These are phyloP conservation scores for carrot (Daucus carota) DNA, from an alignment of 129 eudicot species.

Conservation along the genomic window DH1_v3.0 NC_030382.2:52650001-52650500, in stretches of 20 bases:
- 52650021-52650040: not conserved
- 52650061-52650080: not conserved
- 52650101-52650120: not conserved
- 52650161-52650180: not conserved
- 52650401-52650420: constrained; percentile 35
- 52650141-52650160: not conserved
- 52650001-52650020: not conserved
- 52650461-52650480: constrained; percentile 12
- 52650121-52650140: not conserved
- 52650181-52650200: not conserved
- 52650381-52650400: constrained; percentile 61
- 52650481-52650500: constrained; percentile 8
- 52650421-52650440: constrained; percentile 20
- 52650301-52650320: constrained; percentile 85
- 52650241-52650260: not conserved
- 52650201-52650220: not conserved
- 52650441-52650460: constrained; percentile 11
- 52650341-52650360: constrained; percentile 54
- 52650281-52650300: constrained; percentile 18
- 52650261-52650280: not conserved
- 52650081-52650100: not conserved
- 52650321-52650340: constrained; percentile 94
- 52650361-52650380: constrained; percentile 36
- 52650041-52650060: not conserved
- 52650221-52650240: not conserved